Evolutionary conservation across 495 filamentous ascomycete species (phyloP).

Genomic region (Podospora bellae-mahoneyi): DNA sequence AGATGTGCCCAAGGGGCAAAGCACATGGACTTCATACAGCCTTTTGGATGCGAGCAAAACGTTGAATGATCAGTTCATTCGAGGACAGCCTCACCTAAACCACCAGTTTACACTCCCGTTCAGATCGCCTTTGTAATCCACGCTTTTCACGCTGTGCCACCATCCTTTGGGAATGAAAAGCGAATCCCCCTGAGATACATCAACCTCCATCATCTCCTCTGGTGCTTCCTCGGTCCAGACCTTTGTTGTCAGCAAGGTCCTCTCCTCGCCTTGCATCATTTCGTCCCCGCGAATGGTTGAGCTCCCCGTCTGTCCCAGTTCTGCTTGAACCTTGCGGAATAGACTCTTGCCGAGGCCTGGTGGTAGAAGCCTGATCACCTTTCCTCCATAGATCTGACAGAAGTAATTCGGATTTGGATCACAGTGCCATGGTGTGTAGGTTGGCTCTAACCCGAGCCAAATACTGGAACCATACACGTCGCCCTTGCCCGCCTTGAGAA

Average conservation of each 20-base stretch:
- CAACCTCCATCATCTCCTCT: conserved; percentile 43
- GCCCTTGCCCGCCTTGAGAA: conserved; percentile 61
- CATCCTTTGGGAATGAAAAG: conserved; percentile 88
- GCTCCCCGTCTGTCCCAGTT: conserved; percentile 46
- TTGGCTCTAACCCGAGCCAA: conserved; percentile 84
- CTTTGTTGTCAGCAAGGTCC: conserved; percentile 57
- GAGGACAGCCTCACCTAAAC: conserved; percentile 52
- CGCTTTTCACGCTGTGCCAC: conserved; percentile 91
- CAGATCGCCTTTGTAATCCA: conserved; percentile 31
- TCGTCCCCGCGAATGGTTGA: conserved; percentile 71
- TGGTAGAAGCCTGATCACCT: conserved; percentile 65
- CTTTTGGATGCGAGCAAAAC: not conserved
- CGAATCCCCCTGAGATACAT: conserved; percentile 63
- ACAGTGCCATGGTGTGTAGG: conserved; percentile 82
- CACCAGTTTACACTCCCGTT: conserved; percentile 81
- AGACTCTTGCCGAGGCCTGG: conserved; percentile 59
- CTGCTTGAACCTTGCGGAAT: conserved; percentile 54
- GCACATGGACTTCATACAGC: not conserved
- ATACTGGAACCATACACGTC: conserved; percentile 83
- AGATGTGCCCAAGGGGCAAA: not conserved
- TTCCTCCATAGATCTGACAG: conserved; percentile 72
- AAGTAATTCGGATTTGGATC: conserved; percentile 96
- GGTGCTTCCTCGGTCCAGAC: conserved; percentile 60
- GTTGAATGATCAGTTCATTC: not conserved
- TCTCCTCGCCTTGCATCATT: conserved; percentile 84